Conservation (phyloP, 2,329 filamentous ascomycete genomes). For the Fusarium staphyleae region DNA sequence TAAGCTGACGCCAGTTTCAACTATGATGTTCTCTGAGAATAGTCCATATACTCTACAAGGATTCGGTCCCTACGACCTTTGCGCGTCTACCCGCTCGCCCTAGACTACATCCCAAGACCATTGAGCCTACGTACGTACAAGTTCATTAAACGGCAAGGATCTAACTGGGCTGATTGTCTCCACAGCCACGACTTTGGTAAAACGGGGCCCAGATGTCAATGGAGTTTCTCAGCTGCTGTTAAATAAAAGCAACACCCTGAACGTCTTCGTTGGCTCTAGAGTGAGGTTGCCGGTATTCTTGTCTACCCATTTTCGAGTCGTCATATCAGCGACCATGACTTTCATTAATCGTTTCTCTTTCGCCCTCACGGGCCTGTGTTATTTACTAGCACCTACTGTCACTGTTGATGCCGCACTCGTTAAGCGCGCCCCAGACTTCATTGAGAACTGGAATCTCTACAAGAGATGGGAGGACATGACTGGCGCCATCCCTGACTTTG, state of each 20-base stretch:
- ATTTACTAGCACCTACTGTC: background rate
- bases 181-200: no score
- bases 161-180: no score
- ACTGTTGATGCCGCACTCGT: background rate
- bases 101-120: no score
- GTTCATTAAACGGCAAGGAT: no score
- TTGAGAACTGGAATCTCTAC: conserved; percentile 1
- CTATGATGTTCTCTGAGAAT: no score
- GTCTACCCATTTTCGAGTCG: conserved; percentile 2
- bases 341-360: conserved; percentile 12
- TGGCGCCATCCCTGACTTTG: background rate
- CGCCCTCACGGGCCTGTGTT: conserved; percentile 9
- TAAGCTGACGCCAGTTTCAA: no score
- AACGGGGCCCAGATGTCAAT: no score
- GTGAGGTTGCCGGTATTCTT: background rate
- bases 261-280: background rate
- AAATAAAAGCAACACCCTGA: conserved; percentile 22
- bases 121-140: no score
- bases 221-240: no score
- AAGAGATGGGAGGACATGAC: conserved; percentile 4
- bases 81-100: no score
- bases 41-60: no score
- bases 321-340: conserved; percentile 4
- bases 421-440: conserved; percentile 3
- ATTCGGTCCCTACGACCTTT: no score